Evolutionary conservation across 306 rosid species (phyloP).

Genomic region (Lathyrus sativus): DNA sequence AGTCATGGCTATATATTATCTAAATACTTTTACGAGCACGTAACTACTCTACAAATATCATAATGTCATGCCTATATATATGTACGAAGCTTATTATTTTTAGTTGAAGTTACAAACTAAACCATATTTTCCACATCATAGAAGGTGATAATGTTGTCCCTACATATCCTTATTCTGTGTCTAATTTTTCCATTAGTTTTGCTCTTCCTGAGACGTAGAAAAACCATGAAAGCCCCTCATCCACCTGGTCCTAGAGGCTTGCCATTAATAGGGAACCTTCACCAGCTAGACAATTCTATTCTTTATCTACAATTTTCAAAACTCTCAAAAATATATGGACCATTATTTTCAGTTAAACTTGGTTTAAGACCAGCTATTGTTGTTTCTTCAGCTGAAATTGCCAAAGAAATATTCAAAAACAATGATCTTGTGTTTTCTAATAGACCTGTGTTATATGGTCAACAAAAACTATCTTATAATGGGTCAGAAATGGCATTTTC

Average conservation of each 20-base stretch:
- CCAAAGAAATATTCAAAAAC: conserved; percentile 8
- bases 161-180: too few relatives aligned
- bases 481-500: conserved; percentile 35
- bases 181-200: too few relatives aligned
- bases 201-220: too few relatives aligned
- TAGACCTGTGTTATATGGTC: conserved; percentile 11
- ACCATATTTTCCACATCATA: too few relatives aligned
- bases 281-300: conserved; percentile 29
- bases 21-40: too few relatives aligned
- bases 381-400: conserved; percentile 28
- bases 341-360: conserved; percentile 42
- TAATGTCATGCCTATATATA: too few relatives aligned
- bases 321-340: conserved; percentile 38
- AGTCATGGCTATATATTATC: too few relatives aligned
- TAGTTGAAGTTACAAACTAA: too few relatives aligned
- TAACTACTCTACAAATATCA: too few relatives aligned
- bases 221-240: background rate
- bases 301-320: conserved; percentile 30
- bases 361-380: conserved; percentile 31
- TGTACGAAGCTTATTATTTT: too few relatives aligned
- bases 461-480: conserved; percentile 38
- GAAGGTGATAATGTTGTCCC: too few relatives aligned
- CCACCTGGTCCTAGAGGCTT: conserved; percentile 44
- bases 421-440: conserved; percentile 32
- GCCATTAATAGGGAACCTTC: conserved; percentile 52